Base-by-base conservation (phyloP, 169 alveolate genomes). In the Eimeria acervulina region DNA sequence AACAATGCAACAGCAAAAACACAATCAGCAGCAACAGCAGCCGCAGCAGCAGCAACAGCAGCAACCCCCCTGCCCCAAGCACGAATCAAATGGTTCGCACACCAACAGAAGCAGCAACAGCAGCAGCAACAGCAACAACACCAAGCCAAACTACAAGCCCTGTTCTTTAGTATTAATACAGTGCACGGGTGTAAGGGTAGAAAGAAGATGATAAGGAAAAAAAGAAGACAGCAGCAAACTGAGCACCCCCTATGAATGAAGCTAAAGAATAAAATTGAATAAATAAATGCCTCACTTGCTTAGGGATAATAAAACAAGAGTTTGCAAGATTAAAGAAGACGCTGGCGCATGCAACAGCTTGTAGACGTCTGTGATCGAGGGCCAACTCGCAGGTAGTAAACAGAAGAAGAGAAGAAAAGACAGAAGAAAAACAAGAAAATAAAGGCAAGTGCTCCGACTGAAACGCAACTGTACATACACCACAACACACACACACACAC, bases 361-460 rank as follows among this genome's bases (percentile, higher is more conserved):
- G 96, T 47, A 92, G 68, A 36, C 84, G 59, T 51, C 92, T 76
- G 72, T 92, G 84, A 68, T 85, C 92, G 28, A 92, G 68, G 36
- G 92, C 96, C 96, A 92, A 55, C 47, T 92, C 74, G 92, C 96
- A 92, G 42, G 87, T 85, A 10, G 96, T 92, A 33, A 70, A 42
- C 63, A 92, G 70, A 28, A 92, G 84, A 38, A 85, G 23, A 52
- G 96, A 76, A 15, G 96, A 92, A 51, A 92, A 85, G 84, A 92
- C 96, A n/a, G 96, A 63, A 23, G 96, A 92, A 47, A 85, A 88
- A 55, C 96, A 92, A 70, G 74, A 92, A 51, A 92, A 92, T 8
- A 92, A 36, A 0, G 91, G 92, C 90, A 55, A 92, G 92, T 92
- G 96, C 61, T 55, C 87, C 91, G 92, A 80, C 84, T 92, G 96